A percentile compares a stretch with the other conserved stretches of the same genome.
Evolutionary conservation across 164 flowering plant genomes (phyloP).

Genomic region (Piper betle): DNA sequence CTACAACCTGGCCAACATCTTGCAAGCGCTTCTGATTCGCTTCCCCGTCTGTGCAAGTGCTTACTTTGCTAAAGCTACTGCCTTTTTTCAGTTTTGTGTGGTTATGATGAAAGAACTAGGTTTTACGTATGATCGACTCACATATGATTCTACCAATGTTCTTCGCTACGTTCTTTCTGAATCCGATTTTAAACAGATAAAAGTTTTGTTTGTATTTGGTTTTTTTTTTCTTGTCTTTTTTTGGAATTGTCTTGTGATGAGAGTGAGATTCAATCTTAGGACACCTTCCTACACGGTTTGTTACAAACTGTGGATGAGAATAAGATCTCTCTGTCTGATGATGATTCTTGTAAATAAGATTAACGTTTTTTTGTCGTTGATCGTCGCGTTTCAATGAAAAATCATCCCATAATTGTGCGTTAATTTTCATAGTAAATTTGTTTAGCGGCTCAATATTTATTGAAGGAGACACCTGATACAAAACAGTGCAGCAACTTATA

Average conservation of each 20-base stretch:
- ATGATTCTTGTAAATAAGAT: no score
- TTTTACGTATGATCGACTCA: background rate
- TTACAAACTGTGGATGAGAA: constrained; percentile 3
- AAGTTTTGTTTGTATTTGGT: background rate
- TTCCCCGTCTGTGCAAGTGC: no score
- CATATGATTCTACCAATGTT: background rate
- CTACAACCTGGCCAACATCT: no score
- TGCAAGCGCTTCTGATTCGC: no score
- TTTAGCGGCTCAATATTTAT: no score
- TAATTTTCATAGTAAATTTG: no score
- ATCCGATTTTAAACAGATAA: no score
- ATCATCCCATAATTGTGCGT: no score
- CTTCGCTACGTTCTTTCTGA: constrained; percentile 4
- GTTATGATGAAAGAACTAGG: background rate
- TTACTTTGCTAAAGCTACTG: background rate
- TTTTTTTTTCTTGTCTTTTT: background rate
- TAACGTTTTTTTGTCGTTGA: no score
- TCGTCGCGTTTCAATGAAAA: no score
- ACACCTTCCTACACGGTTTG: constrained; percentile 3
- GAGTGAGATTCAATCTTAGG: constrained; percentile 1
- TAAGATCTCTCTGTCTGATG: background rate
- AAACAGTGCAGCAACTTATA: no score
- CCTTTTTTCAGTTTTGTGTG: background rate
- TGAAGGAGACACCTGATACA: no score
- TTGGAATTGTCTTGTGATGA: background rate